Conservation (phyloP, 352 stramenopile genomes). For the Pythium aristosporum region DNA sequence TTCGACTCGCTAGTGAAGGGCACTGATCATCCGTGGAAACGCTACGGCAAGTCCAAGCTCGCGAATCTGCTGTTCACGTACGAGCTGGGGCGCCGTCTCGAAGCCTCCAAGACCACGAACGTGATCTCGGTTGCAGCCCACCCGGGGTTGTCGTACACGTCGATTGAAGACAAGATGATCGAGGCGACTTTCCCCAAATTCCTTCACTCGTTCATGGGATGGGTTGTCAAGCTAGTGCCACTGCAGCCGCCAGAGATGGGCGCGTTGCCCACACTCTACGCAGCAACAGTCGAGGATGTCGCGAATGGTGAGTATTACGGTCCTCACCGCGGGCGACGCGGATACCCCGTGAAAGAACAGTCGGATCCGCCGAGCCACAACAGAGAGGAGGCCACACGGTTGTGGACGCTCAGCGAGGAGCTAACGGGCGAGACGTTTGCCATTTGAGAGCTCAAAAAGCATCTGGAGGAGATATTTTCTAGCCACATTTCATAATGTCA, state of each 20-base stretch:
- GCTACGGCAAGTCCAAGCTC: too few relatives aligned
- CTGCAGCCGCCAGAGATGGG: constrained; percentile 28
- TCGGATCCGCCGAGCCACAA: constrained; percentile 17
- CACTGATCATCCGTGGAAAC: constrained; percentile 10
- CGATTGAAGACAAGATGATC: too few relatives aligned
- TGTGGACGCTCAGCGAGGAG: constrained; percentile 16
- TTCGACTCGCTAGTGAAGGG: constrained; percentile 16
- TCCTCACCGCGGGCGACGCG: neutral
- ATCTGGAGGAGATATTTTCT: too few relatives aligned
- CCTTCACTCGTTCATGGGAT: neutral
- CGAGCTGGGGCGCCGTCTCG: constrained; percentile 18
- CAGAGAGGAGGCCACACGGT: constrained; percentile 3
- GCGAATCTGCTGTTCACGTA: too few relatives aligned
- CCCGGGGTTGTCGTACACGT: too few relatives aligned
- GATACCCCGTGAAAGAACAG: constrained; percentile 17
- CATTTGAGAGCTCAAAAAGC: too few relatives aligned
- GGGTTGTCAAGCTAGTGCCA: constrained; percentile 11
- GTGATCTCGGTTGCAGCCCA: constrained; percentile 28
- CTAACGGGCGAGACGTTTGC: too few relatives aligned
- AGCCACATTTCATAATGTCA: too few relatives aligned
- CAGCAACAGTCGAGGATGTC: constrained; percentile 24
- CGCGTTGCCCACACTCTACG: constrained; percentile 32
- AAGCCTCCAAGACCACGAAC: constrained; percentile 32
- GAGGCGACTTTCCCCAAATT: constrained; percentile 18
- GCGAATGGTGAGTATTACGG: constrained; percentile 26